Conservation (phyloP, 306 rosid genomes). For the Abrus precatorius region DNA sequence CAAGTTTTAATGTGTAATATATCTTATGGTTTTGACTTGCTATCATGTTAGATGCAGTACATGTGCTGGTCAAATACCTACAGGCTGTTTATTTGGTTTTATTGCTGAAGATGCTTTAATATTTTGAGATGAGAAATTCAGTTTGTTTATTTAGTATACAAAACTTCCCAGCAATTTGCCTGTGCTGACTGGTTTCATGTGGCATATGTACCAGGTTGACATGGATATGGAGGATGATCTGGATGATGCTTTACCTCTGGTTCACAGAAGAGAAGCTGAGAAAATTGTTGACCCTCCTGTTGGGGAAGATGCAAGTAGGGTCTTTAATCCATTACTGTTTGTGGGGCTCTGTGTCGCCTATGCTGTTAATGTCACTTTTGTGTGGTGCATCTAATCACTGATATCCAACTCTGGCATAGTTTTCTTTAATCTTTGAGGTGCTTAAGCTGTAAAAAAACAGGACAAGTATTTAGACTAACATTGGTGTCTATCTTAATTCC, state of each 20-base stretch:
- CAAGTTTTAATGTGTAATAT: constrained; percentile 1
- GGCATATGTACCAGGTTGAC: constrained; percentile 77
- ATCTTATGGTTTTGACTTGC: not conserved
- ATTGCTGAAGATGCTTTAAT: not conserved
- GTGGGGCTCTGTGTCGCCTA: constrained; percentile 27
- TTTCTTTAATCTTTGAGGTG: constrained; percentile 13
- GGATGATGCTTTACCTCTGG: constrained; percentile 55
- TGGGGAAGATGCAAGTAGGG: constrained; percentile 57
- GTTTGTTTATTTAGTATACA: constrained; percentile 10
- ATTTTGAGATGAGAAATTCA: constrained; percentile 19
- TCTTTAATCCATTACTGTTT: constrained; percentile 35
- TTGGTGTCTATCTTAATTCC: not conserved
- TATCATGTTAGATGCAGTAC: not conserved
- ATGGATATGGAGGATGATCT: constrained; percentile 94
- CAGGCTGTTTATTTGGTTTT: constrained; percentile 6
- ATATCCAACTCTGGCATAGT: constrained; percentile 17
- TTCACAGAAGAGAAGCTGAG: constrained; percentile 62
- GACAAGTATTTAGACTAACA: constrained; percentile 15
- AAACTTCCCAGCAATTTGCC: not conserved
- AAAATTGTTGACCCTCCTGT: constrained; percentile 56
- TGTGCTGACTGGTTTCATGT: constrained; percentile 39
- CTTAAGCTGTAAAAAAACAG: constrained; percentile 30
- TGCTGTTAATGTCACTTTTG: constrained; percentile 33
- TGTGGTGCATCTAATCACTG: constrained; percentile 29
- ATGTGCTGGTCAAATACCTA: not conserved